Evolutionary conservation across 768 basidiomycete genomes (phyloP), one percentile per base, ranked within the genome.

Genomic region (Lyophyllum atratum): DNA sequence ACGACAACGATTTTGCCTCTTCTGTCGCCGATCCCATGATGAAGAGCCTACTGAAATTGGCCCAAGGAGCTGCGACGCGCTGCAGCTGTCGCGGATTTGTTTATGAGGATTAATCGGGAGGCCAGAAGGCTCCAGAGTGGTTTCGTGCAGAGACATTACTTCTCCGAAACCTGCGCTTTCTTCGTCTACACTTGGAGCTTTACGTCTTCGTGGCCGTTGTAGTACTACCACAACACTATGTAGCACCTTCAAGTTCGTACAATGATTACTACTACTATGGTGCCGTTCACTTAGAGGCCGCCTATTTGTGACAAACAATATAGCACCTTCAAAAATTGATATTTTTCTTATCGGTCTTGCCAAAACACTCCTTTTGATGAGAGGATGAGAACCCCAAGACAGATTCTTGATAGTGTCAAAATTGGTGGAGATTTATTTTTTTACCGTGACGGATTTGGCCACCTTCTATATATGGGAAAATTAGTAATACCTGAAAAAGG

Each of bases 1-100:
- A 17, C 5, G 54, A 8, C 34, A 43, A 31, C 25, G 24, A n/a
- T 15, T 52, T 40, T 19, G 25, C 15, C 14, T 12, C 49, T 26
- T 39, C 49, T 3, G 43, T 43, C 12, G 44, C 46, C 22, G 46
- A 14, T 15, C 11, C 11, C 14, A 1, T 8, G 37, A 55, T 19
- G 24, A 37, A n/a, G 34, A 57, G 15, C 25, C 22, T 14, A 6
- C 14, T 2, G 26, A 55, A n/a, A 31, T 25, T 61, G 59, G 56
- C 21, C 31, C 24, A 57, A 56, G 28, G 59, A 31, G 31, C 29
- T 59, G 44, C 26, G 39, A 29, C 58, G 49, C 33, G 24, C 53
- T 22, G 54, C 52, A 28, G 49, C 21, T 8, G 43, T 53, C 21
- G 48, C 34, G 39, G 25, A 39, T 44, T 17, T 47, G 2, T 47